Evolutionary conservation across 495 filamentous ascomycete species (phyloP), one percentile per base, ranked within the genome.

Genomic region (Xylaria intraflava): DNA sequence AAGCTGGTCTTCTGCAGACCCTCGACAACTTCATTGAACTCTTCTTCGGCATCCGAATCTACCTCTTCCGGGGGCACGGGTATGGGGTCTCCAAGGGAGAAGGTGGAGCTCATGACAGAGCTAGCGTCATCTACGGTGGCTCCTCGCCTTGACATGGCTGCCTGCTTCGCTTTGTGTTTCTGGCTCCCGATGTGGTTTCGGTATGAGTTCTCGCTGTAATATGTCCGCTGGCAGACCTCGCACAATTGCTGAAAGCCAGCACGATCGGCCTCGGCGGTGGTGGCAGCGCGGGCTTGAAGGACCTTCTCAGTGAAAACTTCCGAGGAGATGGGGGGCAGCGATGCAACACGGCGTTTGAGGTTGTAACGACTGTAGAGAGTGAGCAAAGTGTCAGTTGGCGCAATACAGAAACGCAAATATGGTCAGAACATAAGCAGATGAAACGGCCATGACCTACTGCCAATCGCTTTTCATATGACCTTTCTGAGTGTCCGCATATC

Each of bases 231-330:
- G 74, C 93, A 98, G 2, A 83, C 81, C 3, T 81, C 73, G 66
- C 93, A 98, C 12, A 75, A 67, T 59, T 84, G 91, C 65, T 96
- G 89, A 65, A 89, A 98, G 2, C 89, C 83, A 17, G 91, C 94
- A 72, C 88, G 89, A 46, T 90, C 87, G 40, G 89, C 90, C 46
- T 90, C 88, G 11, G 89, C 87, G 12, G 81, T 85, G 6, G 90
- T 84, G 5, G 81, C 81, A 26, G 89, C 89, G 64, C 95, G 88
- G 50, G 89, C 90, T 57, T 88, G 88, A n/a, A 97, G 75, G 31
- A 97, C 94, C 70, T 96, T 97, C 58, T 98, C 93, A 62, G 89
- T 88, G 70, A 98, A 98, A 6, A 86, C 76, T 67, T 97, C 92
- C 31, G 92, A 92, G 12, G 90, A 83, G 20, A 98, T 86, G 0